Evolutionary conservation across 169 alveolate species (phyloP), one percentile per base, ranked within the genome.

Genomic region (Plasmodium malariae): DNA sequence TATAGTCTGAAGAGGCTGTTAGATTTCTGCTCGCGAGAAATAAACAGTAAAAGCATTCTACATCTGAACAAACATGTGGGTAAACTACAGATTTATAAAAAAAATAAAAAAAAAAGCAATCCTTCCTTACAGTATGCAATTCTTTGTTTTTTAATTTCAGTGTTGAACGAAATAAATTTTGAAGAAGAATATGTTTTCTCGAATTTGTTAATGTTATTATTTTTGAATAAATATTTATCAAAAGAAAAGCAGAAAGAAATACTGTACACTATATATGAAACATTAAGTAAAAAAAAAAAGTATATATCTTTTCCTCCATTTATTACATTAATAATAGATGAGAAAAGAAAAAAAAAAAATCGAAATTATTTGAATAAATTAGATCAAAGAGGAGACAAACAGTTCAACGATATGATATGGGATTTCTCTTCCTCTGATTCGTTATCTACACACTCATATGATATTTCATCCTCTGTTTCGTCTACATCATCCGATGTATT

Each of bases 221-320:
- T 69, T 40, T 43, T 86, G 49, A 7, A 70, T 14, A 69, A 70
- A 37, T 21, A 37, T 21, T 19, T 86, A 59, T 69, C 70, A 5
- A 59, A 57, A 24, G 76, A 86, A 1, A 70, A 37, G 12, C 92
- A 86, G 28, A 69, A 62, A 32, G 62, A 69, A 7, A 86, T 71
- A 37, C 14, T 86, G 7, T 69, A 62, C 45, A 55, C 59, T n/a
- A 57, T 86, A 6, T 70, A 86, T 60, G 92, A 86, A 48, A 37
- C 43, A 11, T 74, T 86, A 24, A 55, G 62, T 60, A 86, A 86
- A 63, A 86, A 62, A 57, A 62, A 86, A 49, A 43, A 59, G 11
- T 72, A 70, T 63, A 86, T 86, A 37, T 69, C 28, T 49, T 86
- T 70, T 32, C 78, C 87, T 0, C 87, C 87, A 1, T 86, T 70